Conservation (phyloP, 2,329 filamentous ascomycete species). For the Phialocephala sp. region DNA sequence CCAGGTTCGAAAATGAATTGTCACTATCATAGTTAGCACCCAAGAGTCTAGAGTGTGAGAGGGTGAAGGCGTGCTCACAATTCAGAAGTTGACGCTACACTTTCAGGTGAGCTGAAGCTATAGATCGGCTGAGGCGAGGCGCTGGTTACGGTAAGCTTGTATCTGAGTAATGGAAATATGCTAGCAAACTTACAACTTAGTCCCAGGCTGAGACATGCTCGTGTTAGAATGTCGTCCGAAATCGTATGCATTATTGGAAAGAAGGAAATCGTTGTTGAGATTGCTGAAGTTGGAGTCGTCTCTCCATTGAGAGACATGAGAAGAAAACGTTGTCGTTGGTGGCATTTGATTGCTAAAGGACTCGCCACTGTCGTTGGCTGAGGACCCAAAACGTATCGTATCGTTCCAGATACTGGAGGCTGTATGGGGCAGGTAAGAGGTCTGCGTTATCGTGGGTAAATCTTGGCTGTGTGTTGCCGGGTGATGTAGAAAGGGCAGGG, state of each 20-base stretch:
- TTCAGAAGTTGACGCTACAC: background rate
- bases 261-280: background rate
- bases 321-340: background rate
- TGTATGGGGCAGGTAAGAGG: background rate
- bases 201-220: background rate
- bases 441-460: background rate
- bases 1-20: background rate
- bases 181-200: background rate
- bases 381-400: slow-evolving; percentile 2
- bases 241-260: background rate
- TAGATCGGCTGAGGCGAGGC: background rate
- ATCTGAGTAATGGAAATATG: too few species aligned
- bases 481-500: background rate
- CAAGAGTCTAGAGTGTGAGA: background rate
- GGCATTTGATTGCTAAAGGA: background rate
- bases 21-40: background rate
- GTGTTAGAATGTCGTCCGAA: background rate
- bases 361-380: background rate
- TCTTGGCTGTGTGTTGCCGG: background rate
- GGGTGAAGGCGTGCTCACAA: background rate
- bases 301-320: background rate
- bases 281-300: background rate
- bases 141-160: background rate
- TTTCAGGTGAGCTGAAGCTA: background rate
- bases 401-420: background rate